Percentiles rank a stretch among this genome's conserved stretches.
These are phyloP conservation scores for Aquilaria agallochum DNA, from an alignment of 441 rosid genomes.

Conservation along the genomic window DNA sequence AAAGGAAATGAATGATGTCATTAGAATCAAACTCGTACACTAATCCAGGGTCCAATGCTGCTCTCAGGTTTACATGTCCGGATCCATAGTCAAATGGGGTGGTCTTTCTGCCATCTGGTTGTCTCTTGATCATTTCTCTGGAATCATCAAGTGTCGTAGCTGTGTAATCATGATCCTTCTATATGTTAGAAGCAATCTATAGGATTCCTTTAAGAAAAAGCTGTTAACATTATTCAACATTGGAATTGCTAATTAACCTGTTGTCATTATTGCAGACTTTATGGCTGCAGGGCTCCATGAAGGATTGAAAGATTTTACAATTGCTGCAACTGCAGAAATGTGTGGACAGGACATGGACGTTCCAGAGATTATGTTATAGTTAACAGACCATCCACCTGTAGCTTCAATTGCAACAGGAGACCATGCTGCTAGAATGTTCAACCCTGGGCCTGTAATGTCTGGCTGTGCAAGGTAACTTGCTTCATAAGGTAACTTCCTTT, in stretches of 20 bases:
- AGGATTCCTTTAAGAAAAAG: background rate
- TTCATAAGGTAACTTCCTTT: background rate
- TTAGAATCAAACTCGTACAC: conserved; percentile 31
- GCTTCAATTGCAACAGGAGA: conserved; percentile 32
- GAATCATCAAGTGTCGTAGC: conserved; percentile 33
- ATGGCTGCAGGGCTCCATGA: conserved; percentile 54
- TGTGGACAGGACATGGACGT: conserved; percentile 61
- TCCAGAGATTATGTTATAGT: conserved; percentile 44
- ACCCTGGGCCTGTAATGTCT: conserved; percentile 46
- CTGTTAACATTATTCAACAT: background rate
- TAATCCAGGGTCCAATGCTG: conserved; percentile 44
- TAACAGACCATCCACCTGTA: conserved; percentile 21
- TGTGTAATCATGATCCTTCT: conserved; percentile 13
- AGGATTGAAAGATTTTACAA: conserved; percentile 39
- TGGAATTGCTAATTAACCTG: conserved; percentile 28
- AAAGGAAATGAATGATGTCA: conserved; percentile 41
- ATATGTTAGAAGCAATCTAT: too few species aligned
- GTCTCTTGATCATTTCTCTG: conserved; percentile 20
- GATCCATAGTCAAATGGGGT: conserved; percentile 59
- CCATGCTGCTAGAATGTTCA: conserved; percentile 51
- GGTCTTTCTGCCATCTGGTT: conserved; percentile 31
- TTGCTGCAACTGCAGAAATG: conserved; percentile 38
- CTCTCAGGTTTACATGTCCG: conserved; percentile 39
- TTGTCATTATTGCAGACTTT: conserved; percentile 56
- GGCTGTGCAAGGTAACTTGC: conserved; percentile 30